These are phyloP conservation scores for Dactylorhiza incarnata DNA, from an alignment of 106 monocot species.

Conservation along the genomic window DNA sequence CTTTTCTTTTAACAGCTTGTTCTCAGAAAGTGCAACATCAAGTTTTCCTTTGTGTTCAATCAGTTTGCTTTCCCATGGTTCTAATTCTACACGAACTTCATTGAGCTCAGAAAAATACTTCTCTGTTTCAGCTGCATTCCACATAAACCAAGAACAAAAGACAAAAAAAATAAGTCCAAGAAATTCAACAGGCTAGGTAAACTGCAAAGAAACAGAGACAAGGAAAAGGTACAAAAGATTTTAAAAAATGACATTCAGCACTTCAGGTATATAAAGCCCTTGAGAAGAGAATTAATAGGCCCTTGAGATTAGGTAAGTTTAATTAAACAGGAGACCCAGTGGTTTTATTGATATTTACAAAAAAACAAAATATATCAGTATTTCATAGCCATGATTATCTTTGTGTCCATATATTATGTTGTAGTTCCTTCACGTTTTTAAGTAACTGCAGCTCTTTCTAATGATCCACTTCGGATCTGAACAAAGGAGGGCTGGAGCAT, in stretches of 20 bases:
- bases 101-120: slow-evolving; percentile 57
- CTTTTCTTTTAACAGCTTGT: slow-evolving; percentile 73
- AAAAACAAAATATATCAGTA: background rate
- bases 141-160: slow-evolving; percentile 5
- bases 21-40: slow-evolving; percentile 68
- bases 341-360: background rate
- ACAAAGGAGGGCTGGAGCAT: too few relatives aligned
- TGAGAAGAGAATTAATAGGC: background rate
- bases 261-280: background rate
- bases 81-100: slow-evolving; percentile 72
- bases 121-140: slow-evolving; percentile 74
- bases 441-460: too few relatives aligned
- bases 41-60: slow-evolving; percentile 93
- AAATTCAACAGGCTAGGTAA: background rate
- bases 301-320: background rate
- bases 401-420: background rate
- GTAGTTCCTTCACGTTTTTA: too few relatives aligned
- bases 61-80: slow-evolving; percentile 94
- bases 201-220: background rate
- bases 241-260: background rate
- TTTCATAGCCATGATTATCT: background rate
- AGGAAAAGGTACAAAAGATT: background rate
- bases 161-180: background rate
- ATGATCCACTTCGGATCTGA: too few relatives aligned
- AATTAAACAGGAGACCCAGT: background rate